Conservation (phyloP, 2,329 filamentous ascomycete species). For the Penicillium sp. region DNA sequence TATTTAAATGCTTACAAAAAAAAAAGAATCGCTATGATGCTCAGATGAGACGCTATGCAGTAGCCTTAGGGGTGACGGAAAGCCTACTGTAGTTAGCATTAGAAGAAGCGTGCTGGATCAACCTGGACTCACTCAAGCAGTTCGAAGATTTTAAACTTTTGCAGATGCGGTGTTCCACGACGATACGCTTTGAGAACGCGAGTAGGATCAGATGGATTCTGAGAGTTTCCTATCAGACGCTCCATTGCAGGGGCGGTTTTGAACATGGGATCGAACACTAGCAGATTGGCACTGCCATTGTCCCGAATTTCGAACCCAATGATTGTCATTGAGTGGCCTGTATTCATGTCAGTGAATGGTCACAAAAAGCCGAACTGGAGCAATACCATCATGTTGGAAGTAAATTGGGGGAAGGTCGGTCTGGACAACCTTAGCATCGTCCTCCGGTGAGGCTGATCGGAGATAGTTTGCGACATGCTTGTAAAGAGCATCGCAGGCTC, state of each 20-base stretch:
- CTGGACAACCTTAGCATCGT: slow-evolving; percentile 60
- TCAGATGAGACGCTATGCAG: neutral
- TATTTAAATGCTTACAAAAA: neutral
- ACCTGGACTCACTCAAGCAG: slow-evolving; percentile 60
- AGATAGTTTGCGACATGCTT: slow-evolving; percentile 78
- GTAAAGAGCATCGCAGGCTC: slow-evolving; percentile 58
- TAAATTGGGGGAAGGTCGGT: slow-evolving; percentile 83
- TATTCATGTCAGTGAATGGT: no score
- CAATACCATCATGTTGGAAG: slow-evolving; percentile 74
- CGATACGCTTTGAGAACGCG: slow-evolving; percentile 71
- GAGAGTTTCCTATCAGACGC: slow-evolving; percentile 54
- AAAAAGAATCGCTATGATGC: neutral
- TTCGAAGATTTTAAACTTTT: slow-evolving; percentile 76
- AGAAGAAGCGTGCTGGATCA: neutral
- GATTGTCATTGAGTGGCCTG: slow-evolving; percentile 82
- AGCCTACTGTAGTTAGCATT: slow-evolving; percentile 11
- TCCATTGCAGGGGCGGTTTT: slow-evolving; percentile 66
- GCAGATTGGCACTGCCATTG: slow-evolving; percentile 66
- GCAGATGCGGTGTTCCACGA: slow-evolving; percentile 66
- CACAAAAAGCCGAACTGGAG: neutral
- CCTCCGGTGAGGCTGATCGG: slow-evolving; percentile 49
- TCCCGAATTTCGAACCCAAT: slow-evolving; percentile 74
- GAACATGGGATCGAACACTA: slow-evolving; percentile 89
- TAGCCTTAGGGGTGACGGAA: neutral
- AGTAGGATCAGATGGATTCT: slow-evolving; percentile 48